Base-by-base conservation (phyloP, 1,139 yeast genomes). In the Protomyces inouyei region DNA sequence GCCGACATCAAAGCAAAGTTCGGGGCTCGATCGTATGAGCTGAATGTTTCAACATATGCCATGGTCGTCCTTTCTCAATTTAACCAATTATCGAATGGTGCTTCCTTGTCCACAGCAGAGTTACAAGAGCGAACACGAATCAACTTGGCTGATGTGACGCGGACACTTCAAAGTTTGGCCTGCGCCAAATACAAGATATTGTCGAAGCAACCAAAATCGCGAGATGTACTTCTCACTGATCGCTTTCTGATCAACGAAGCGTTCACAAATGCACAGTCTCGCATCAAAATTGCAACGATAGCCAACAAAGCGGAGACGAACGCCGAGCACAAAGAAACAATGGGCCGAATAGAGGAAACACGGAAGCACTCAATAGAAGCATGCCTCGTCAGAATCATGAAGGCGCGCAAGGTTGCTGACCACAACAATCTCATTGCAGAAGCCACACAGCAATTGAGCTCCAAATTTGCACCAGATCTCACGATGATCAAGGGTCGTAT, bases 321-420 rank as follows among this genome's bases (percentile, higher is more conserved):
- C 65, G 53, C 75, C 54, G 79, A 80, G 74, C 70, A 84, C 68
- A 69, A 76, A 18, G 75, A 73, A 60, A 81, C 81, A 0, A 70
- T 76, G 73, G 78, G 76, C 48, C 74, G 76, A 37, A 77, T 77
- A 70, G 82, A 73, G 72, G 78, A 73, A 66, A 78, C 82, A 6
- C 77, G 88, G 61, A 75, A 83, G 68, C 80, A 81, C 65, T 90
- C 86, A 71, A 80, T 88, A 2, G 95, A 89, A 71, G 97, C 98
- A 0, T 95, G 96, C 0, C 83, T 92, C 65, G 96, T 92, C 1
- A 80, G 98, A 64, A 83, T 87, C 10, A 86, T 93, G 93, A 93
- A 93, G 73, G 81, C 88, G 0, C 78, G 92, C 45, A 86, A 85
- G 70, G 75, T 80, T 0, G 72, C 87, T 64, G 79, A 76, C 51